Evolutionary conservation across 2,329 filamentous ascomycete species (phyloP), one percentile per base, ranked within the genome.

Genomic region (Hypoxylon sp.): DNA sequence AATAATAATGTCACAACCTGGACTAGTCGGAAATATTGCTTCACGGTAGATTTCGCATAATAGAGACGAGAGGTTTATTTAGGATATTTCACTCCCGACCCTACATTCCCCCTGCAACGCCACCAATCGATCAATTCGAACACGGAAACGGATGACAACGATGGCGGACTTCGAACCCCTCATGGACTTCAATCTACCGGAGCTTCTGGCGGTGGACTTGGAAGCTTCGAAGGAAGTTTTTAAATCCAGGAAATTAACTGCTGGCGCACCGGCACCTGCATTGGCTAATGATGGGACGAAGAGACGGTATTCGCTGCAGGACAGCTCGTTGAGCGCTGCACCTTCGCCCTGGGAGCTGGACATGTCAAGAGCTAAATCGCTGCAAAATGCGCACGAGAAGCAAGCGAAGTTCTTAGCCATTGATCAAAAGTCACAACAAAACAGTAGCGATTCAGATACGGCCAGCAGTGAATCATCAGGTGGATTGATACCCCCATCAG

Each of bases 201-300:
- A 88, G 74, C 70, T 87, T 39, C 77, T 88, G n/a, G 86, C 81
- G 5, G 81, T 79, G 63, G 85, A 88, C 67, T 77, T 88, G 47
- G 83, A 86, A 71, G 71, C 79, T 21, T 86, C 83, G 16, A 78
- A 78, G 53, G 76, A 78, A 8, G 73, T 85, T 25, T 88, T 87
- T 60, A 76, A 76, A 25, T 80, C 84, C 12, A 84, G 78, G 71
- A 83, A 82, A 61, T 83, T 87, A 81, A 85, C 85, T 5, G 81
- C 85, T 21, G 85, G 85, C 7, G 71, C 78, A 7, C 85, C 86
- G 0, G 74, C 76, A 9, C 75, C 74, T 34, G 73, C 75, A 2
- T 72, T 83, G 14, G 77, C 78, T 12, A 70, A 73, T 41, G 71
- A 75, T 52, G 71, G 71, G 16, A 70, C 63, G 43, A 70, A 64